Evolutionary conservation across 129 eudicot genomes (phyloP), one percentile per base, ranked within the genome.

Genomic region (Helichrysum umbraculigerum): DNA sequence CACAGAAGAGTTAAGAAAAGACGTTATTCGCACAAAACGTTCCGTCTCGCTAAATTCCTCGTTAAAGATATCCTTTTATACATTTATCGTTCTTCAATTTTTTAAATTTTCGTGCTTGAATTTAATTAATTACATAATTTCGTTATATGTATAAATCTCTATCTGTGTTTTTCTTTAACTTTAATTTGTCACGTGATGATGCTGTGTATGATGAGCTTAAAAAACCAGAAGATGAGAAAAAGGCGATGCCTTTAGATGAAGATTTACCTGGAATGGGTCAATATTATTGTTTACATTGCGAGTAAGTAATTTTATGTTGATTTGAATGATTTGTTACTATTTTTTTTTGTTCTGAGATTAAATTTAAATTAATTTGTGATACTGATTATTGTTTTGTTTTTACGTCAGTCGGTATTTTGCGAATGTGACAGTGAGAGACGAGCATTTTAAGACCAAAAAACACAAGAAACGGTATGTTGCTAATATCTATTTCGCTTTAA

Each of bases 251-350:
- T 15, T 54, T 86, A 2, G 96, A 92, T 30, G 98, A 92, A 77
- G 98, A 92, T 73, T 86, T 90, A n/a, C 98, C 94, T 15, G 96
- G 98, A 5, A 80, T 92, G 98, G 98, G 98, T 44, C 96, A 92
- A 80, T 88, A 41, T 62, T 92, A 87, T 52, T 92, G 96, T 76
- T 65, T 92, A 15, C 98, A 92, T 81, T 92, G 94, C 92, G 98
- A 92, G 90, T 90, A 85, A 19, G 86, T 78, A 19, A 12, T 76
- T 25, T 29, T 9, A 34, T 41, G 78, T 83, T 22, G 14, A 7
- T 78, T n/a, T 44, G 14, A 6, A 75, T 14, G 29, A 0, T 74
- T 44, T 33, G 4, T 42, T 5, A 42, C 32, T 47, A 60, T 10
- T 30, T 8, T 63, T 25, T 19, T 2, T 54, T 29, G 5, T 33